Base-by-base conservation (phyloP, 2,329 filamentous ascomycete genomes). In the Fusarium odoratissimum region DNA sequence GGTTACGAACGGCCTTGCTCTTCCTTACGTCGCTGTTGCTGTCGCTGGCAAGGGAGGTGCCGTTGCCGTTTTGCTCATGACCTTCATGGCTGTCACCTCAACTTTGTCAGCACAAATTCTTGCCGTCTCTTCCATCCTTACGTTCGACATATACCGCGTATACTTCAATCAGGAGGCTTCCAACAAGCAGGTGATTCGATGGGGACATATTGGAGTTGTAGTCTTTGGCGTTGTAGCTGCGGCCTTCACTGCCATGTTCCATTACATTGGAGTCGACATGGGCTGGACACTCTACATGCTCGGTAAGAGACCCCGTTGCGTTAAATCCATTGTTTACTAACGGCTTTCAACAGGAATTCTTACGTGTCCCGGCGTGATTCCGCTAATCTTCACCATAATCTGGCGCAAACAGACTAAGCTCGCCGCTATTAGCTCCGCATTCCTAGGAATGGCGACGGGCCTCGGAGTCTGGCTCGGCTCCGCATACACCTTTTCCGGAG, bases 71-170 rank as follows among this genome's bases (percentile, higher is more conserved):
- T 14, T 57, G 0, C 23, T 57, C 0, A 57, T 57, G 40, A 57
- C 40, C 0, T 57, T 57, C 2, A 57, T 57, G 54, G 54, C 54
- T 2, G 54, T 48, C 2, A 93, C 91, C 0, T 87, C 84, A 0
- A 87, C 86, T 0, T 80, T 87, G 7, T 86, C 84, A 0, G 86
- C 86, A 3, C 86, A 88, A 45, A 83, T 88, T 4, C 87, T 88
- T 42, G 85, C 86, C 1, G 85, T 87, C 1, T 86, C 84, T 6
- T 87, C 85, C 0, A 88, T 88, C 49, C 83, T 88, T 37, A 85
- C 83, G 40, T 89, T 88, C 54, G 86, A 88, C 51, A 84, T 88
- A 3, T 88, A 88, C 70, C 80, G 85, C 0, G 83, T 83, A 13
- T 88, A 88, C 67, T 80, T 87, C 71, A 86, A 87, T 48, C 79